Evolutionary conservation across 305 asterid species (phyloP).

Genomic region (Salvia sclarea): DNA sequence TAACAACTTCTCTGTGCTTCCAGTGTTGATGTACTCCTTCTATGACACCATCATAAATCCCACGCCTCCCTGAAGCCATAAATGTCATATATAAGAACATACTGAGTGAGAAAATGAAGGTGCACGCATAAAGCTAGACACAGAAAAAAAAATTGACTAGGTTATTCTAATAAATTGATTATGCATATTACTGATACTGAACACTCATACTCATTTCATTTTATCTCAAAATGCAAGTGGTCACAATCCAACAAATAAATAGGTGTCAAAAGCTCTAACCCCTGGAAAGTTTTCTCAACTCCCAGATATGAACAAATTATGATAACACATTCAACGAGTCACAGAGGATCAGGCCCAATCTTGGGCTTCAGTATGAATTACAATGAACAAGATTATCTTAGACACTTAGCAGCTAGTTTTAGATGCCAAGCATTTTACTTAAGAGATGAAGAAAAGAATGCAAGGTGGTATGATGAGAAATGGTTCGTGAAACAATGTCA

Average conservation of each 20-base stretch:
- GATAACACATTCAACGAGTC: neutral
- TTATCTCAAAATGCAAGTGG: neutral
- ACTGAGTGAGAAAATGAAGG: constrained; percentile 22
- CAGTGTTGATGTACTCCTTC: constrained; percentile 95
- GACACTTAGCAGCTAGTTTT: neutral
- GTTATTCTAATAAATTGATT: neutral
- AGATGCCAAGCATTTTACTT: neutral
- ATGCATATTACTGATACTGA: neutral
- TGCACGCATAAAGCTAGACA: neutral
- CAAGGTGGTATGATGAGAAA: neutral
- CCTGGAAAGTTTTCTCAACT: neutral
- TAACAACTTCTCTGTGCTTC: constrained; percentile 91
- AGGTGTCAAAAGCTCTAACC: neutral
- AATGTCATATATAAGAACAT: constrained; percentile 2
- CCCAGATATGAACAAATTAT: neutral
- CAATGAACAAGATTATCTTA: neutral
- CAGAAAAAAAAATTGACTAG: neutral
- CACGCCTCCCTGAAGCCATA: constrained; percentile 87
- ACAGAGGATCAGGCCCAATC: neutral
- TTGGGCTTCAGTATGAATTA: neutral
- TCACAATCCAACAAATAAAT: neutral
- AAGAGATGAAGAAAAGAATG: neutral
- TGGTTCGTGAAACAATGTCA: neutral
- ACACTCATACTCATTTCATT: constrained; percentile 12
- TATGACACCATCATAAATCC: constrained; percentile 82